phyloP scores from a whole-genome alignment of 2,329 filamentous ascomycete genomes.

The Diaporthe vexans region DNA sequence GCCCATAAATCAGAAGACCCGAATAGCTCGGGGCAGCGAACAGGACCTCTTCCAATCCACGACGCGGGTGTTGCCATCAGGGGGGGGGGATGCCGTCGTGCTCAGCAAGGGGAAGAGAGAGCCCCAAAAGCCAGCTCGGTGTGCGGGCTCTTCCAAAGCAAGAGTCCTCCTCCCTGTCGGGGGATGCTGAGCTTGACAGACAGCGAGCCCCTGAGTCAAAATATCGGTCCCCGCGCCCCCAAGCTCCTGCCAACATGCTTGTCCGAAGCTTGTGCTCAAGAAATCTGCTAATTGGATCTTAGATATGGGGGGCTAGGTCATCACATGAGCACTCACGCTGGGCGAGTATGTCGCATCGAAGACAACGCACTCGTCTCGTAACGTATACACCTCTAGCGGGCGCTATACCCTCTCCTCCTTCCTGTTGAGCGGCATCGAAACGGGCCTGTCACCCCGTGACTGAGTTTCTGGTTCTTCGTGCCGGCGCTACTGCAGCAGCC shows the following conservation, averaged over 20 bases:
- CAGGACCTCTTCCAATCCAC: not conserved
- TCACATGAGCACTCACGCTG: not conserved
- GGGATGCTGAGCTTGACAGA: not conserved
- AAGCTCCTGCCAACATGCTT: not conserved
- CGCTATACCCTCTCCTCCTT: not conserved
- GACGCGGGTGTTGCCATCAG: too few relatives aligned
- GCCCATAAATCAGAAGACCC: too few relatives aligned
- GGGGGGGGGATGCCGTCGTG: not conserved
- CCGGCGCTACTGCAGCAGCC: conserved; percentile 15
- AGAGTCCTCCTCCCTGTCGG: not conserved
- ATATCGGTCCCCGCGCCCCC: not conserved
- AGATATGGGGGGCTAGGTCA: not conserved
- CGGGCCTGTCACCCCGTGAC: not conserved
- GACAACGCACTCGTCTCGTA: not conserved
- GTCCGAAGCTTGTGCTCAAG: not conserved
- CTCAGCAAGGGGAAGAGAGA: not conserved
- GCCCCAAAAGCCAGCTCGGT: too few relatives aligned
- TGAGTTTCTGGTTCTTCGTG: not conserved
- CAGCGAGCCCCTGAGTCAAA: not conserved
- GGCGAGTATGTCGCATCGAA: not conserved
- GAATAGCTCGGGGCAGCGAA: too few relatives aligned
- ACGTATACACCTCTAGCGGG: not conserved
- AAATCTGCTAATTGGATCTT: not conserved
- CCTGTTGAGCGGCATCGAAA: not conserved
- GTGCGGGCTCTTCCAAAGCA: too few relatives aligned